Conservation (phyloP, 225 moss, liverwort and hornwort species). For the Bryoerythrophyllum caledonicum region DNA sequence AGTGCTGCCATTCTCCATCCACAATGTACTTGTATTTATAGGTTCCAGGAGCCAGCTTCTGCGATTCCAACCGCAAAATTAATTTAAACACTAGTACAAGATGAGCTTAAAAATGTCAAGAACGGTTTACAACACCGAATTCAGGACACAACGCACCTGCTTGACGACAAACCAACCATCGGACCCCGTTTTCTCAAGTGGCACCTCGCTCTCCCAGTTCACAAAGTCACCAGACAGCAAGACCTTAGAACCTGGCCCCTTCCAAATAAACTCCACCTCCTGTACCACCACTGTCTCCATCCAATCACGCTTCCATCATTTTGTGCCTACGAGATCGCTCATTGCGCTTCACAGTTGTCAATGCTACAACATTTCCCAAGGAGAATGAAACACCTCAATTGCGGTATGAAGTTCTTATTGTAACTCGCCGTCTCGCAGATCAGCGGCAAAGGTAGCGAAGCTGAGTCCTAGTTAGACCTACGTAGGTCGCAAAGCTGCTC, state of each 20-base stretch:
- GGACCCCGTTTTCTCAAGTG: constrained; percentile 51
- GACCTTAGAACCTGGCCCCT: constrained; percentile 71
- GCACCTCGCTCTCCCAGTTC: constrained; percentile 80
- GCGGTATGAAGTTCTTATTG: not conserved
- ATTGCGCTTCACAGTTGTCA: constrained; percentile 20
- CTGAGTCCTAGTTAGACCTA: not conserved
- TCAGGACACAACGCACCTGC: constrained; percentile 55
- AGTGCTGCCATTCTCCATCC: constrained; percentile 54
- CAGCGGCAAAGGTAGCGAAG: not conserved
- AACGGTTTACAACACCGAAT: not conserved
- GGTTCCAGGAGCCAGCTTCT: constrained; percentile 77
- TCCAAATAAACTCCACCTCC: constrained; percentile 94
- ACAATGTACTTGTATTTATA: constrained; percentile 81
- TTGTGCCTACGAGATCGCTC: constrained; percentile 33
- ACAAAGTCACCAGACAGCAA: constrained; percentile 74
- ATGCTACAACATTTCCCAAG: not conserved
- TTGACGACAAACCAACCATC: constrained; percentile 74
- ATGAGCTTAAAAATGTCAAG: not conserved
- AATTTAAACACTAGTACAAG: not conserved
- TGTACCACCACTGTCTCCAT: constrained; percentile 91
- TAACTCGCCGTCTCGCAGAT: not conserved
- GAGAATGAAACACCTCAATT: not conserved
- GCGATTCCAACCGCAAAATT: constrained; percentile 32
- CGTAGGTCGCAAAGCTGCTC: not conserved
- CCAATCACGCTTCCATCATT: constrained; percentile 69